Percentiles rank a stretch among this genome's conserved stretches.
Conservation (phyloP, 139 green algal genomes). For the Diplosphaera chodatii region DNA sequence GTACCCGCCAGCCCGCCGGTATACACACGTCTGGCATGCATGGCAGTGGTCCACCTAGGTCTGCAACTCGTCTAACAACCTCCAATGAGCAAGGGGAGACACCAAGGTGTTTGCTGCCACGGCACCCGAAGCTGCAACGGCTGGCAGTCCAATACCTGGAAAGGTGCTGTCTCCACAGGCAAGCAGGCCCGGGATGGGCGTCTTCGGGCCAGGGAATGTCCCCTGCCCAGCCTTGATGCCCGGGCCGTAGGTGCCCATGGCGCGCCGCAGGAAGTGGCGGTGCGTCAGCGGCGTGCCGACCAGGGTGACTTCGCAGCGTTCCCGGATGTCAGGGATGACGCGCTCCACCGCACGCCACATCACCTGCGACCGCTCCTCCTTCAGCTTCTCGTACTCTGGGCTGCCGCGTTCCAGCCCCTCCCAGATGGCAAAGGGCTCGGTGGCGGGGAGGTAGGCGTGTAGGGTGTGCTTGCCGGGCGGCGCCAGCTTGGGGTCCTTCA, state of each 20-base stretch:
- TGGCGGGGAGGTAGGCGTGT: slow-evolving; percentile 76
- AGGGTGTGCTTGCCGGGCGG: slow-evolving; percentile 78
- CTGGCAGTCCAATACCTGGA: slow-evolving; percentile 69
- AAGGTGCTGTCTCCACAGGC: slow-evolving; percentile 70
- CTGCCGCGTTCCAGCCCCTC: slow-evolving; percentile 51
- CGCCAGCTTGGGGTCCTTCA: slow-evolving; percentile 70
- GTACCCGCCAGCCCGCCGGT: no score
- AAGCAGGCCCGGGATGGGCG: slow-evolving; percentile 52
- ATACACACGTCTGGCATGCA: no score
- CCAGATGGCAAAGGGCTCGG: slow-evolving; percentile 89
- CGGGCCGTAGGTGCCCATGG: slow-evolving; percentile 77
- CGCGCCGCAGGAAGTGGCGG: slow-evolving; percentile 74
- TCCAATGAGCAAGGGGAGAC: slow-evolving; percentile 49
- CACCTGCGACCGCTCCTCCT: slow-evolving; percentile 79
- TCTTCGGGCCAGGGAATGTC: slow-evolving; percentile 50
- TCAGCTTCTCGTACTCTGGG: slow-evolving; percentile 79
- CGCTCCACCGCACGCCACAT: slow-evolving; percentile 85
- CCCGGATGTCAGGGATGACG: slow-evolving; percentile 79
- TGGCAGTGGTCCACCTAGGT: background rate
- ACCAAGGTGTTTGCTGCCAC: slow-evolving; percentile 72
- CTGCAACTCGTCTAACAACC: slow-evolving; percentile 53
- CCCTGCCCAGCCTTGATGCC: slow-evolving; percentile 45
- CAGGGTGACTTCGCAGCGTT: slow-evolving; percentile 61
- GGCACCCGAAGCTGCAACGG: slow-evolving; percentile 64
- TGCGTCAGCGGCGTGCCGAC: slow-evolving; percentile 93